Conservation (phyloP, 2,329 filamentous ascomycete genomes). For the Zasmidium citrigriseum region DNA sequence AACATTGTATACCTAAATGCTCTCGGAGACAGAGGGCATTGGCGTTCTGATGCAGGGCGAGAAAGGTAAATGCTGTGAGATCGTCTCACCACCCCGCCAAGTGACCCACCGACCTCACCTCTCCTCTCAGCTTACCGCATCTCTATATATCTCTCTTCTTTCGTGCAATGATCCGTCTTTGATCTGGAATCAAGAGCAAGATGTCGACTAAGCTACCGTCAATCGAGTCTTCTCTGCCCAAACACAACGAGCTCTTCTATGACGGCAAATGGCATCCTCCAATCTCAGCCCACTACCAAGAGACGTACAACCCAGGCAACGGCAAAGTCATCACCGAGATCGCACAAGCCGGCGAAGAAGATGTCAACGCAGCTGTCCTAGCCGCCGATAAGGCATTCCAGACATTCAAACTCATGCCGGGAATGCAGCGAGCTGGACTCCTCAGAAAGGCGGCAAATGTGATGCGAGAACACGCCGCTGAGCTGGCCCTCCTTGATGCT, state of each 20-base stretch:
- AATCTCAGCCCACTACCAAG: constrained; percentile 18
- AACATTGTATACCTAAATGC: no score
- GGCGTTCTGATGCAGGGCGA: background rate
- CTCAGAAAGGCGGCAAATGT: constrained; percentile 49
- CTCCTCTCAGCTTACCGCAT: background rate
- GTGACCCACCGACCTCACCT: background rate
- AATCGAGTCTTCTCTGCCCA: constrained; percentile 19
- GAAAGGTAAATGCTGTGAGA: background rate
- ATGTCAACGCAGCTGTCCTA: constrained; percentile 27
- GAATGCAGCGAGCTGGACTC: constrained; percentile 16
- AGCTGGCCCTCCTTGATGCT: constrained; percentile 23
- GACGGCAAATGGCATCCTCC: constrained; percentile 26
- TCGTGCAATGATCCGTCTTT: background rate
- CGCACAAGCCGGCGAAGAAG: constrained; percentile 22
- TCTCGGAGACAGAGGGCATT: no score
- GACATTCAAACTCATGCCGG: constrained; percentile 16
- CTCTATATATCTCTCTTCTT: background rate
- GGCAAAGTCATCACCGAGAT: constrained; percentile 27
- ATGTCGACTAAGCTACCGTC: constrained; percentile 13
- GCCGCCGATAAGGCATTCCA: constrained; percentile 27
- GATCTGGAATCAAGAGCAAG: background rate
- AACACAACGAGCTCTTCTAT: constrained; percentile 27
- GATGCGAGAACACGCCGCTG: constrained; percentile 14
- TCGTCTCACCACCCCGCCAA: background rate
- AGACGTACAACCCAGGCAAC: constrained; percentile 29